Conservation (phyloP, 1,284 basidiomycete species). For the Ceratobasidium papillatum region DNA sequence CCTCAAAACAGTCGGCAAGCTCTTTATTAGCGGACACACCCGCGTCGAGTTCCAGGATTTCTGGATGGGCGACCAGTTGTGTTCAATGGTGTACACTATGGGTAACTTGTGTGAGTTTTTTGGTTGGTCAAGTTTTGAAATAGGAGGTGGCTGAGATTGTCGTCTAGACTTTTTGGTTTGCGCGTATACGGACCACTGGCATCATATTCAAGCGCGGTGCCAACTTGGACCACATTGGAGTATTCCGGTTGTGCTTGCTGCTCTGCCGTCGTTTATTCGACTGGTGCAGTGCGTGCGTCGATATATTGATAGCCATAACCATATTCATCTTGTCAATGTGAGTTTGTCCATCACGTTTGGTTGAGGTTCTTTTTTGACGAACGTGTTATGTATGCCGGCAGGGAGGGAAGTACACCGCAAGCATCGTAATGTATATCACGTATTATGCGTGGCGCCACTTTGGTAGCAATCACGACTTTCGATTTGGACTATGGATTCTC, state of each 20-base stretch:
- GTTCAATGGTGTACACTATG: slow-evolving; percentile 77
- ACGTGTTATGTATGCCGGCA: slow-evolving; percentile 48
- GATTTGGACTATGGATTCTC: slow-evolving; percentile 72
- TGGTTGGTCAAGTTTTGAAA: neutral
- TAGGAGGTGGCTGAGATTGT: neutral
- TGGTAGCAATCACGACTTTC: slow-evolving; percentile 61
- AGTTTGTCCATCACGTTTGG: slow-evolving; percentile 49
- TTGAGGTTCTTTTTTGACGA: neutral
- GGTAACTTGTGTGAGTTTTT: slow-evolving; percentile 51
- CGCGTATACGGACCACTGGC: slow-evolving; percentile 68
- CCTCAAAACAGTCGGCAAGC: slow-evolving; percentile 66
- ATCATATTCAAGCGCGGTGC: slow-evolving; percentile 58
- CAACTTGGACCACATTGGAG: slow-evolving; percentile 60
- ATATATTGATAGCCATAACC: slow-evolving; percentile 76
- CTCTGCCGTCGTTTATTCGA: slow-evolving; percentile 75
- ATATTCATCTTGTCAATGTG: slow-evolving; percentile 88
- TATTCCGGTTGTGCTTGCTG: slow-evolving; percentile 63
- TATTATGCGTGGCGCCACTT: slow-evolving; percentile 79
- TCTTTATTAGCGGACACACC: slow-evolving; percentile 74
- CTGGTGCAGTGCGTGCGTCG: slow-evolving; percentile 87
- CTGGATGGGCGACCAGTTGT: slow-evolving; percentile 88
- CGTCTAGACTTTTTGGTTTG: slow-evolving; percentile 68
- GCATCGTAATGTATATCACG: slow-evolving; percentile 68
- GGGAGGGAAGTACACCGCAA: slow-evolving; percentile 82
- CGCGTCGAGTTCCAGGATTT: slow-evolving; percentile 85